Base-by-base conservation (phyloP, 2,329 filamentous ascomycete species). In the Pseudogymnoascus sp. region DNA sequence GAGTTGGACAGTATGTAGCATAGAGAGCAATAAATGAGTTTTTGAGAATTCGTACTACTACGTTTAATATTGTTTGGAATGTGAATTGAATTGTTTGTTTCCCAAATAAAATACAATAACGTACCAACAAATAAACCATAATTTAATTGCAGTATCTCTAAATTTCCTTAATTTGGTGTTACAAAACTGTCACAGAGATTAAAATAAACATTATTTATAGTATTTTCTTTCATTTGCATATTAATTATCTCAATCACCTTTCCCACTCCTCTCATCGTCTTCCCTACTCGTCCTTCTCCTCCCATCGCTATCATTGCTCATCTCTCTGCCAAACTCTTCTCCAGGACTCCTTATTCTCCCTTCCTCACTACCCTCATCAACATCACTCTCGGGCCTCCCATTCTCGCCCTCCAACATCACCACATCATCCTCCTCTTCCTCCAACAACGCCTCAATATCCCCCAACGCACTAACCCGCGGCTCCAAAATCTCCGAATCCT, bases 401-500 rank as follows among this genome's bases (percentile, higher is more conserved):
- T 42, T 63, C 51, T 37, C 51, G 3, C 60, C 68, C 21, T 73
- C 68, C 5, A 72, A 71, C 23, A 73, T 74, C 8, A 76, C 77
- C 2, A 79, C 81, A 14, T 62, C 67, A 61, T 71, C 71, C 0
- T 84, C 82, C 2, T 83, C 83, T 42, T 86, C 84, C 62, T 85
- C 84, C 59, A 91, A 75, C 68, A 91, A 72, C 67, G 86, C 86
- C 68, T 93, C 90, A 63, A 93, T 80, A 68, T 92, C 91, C 1
- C 89, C 91, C 65, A 97, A 75, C 37, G 91, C 86, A 75, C 93
- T 97, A 37, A 91, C 83, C 68, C 93, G 83, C 60, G 92, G 89
- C 72, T 97, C 93, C 71, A 99, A 72, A 71, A 93, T 76, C 68
- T 96, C 95, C 74, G 96, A 73, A 74, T 99, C 95, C 77, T 99